Conservation (phyloP, 768 basidiomycete species). For the Cystofilobasidium macerans region DNA sequence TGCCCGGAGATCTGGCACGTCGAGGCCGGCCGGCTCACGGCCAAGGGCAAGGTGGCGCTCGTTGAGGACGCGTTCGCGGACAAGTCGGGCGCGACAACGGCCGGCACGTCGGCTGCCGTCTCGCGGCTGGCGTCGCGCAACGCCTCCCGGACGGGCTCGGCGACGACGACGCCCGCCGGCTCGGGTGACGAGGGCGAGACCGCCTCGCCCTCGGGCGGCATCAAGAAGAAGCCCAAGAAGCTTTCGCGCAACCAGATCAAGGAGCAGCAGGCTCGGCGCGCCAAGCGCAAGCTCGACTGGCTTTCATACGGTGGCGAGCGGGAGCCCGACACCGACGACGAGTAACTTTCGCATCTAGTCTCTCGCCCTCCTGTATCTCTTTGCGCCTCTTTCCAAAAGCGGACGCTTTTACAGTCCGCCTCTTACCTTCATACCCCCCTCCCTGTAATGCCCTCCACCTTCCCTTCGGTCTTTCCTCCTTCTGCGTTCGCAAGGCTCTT, state of each 20-base stretch:
- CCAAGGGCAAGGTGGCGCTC: constrained; percentile 75
- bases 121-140: constrained; percentile 62
- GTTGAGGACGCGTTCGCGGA: constrained; percentile 75
- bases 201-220: constrained; percentile 29
- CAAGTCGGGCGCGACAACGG: constrained; percentile 1
- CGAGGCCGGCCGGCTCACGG: constrained; percentile 69
- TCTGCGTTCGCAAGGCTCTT: too few species aligned
- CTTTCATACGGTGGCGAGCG: constrained; percentile 58
- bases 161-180: constrained; percentile 47
- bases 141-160: constrained; percentile 60
- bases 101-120: constrained; percentile 46
- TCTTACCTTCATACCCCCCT: too few species aligned
- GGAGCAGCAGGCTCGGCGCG: constrained; percentile 72
- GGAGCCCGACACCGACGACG: constrained; percentile 36
- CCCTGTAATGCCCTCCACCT: too few species aligned
- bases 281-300: constrained; percentile 70
- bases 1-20: constrained; percentile 68
- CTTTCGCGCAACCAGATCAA: constrained; percentile 51
- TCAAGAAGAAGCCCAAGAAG: constrained; percentile 66
- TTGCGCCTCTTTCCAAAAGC: too few species aligned
- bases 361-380: too few species aligned
- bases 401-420: too few species aligned
- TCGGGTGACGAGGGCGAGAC: constrained; percentile 61
- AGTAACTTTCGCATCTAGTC: background rate
- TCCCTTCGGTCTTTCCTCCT: too few species aligned